These are phyloP conservation scores for Zoysia japonica DNA, from an alignment of 176 grass and related monocot genomes.

Conservation along the genomic window DNA sequence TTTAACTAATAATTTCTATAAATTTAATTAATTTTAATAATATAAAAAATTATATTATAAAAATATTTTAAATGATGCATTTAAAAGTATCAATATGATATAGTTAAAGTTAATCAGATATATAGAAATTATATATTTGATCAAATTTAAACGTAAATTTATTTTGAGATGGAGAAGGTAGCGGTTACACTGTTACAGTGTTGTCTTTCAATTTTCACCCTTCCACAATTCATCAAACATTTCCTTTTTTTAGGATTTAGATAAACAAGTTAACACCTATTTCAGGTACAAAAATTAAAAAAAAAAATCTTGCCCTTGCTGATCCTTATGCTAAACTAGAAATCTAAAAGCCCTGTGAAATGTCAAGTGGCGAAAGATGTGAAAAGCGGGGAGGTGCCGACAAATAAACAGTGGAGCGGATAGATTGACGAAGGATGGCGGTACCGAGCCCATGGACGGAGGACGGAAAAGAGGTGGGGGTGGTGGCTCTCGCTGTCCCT, in stretches of 20 bases:
- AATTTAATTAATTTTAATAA: no score
- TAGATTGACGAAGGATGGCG: constrained; percentile 40
- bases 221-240: not conserved
- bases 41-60: no score
- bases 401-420: constrained; percentile 1
- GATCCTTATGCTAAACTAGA: not conserved
- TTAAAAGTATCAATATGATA: no score
- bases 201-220: not conserved
- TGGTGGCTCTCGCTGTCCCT: constrained; percentile 6
- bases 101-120: no score
- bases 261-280: not conserved
- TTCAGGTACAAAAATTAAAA: not conserved
- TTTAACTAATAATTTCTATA: no score
- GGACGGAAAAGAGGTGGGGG: constrained; percentile 15
- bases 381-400: not conserved
- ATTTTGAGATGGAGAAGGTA: no score
- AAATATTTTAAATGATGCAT: no score
- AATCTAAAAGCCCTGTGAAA: not conserved
- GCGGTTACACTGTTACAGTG: not conserved
- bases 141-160: no score
- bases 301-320: not conserved
- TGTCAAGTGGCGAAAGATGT: not conserved
- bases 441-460: constrained; percentile 3
- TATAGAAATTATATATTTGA: no score
- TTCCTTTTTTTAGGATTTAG: not conserved